Conservation (phyloP, 257 asterid genomes). For the Salvia hispanica region DNA sequence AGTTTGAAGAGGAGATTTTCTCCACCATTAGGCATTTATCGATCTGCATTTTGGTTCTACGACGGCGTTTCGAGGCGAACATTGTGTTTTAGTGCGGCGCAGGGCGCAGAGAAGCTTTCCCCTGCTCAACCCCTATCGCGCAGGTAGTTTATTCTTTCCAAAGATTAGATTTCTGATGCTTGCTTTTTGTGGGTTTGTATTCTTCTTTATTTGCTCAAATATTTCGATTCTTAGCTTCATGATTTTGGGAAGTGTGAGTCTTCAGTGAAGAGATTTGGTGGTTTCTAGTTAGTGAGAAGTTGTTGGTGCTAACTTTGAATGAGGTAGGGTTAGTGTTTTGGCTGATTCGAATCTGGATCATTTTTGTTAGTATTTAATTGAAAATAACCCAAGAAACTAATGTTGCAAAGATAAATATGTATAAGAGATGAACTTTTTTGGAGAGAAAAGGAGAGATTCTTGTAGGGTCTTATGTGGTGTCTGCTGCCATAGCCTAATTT, state of each 20-base stretch:
- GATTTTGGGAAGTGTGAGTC: conserved; percentile 9
- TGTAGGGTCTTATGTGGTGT: not conserved
- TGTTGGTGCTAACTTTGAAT: conserved; percentile 16
- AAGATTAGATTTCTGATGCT: conserved; percentile 14
- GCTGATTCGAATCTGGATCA: conserved; percentile 17
- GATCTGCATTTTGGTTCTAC: conserved; percentile 54
- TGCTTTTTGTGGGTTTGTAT: not conserved
- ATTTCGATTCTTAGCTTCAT: no score
- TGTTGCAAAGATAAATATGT: no score
- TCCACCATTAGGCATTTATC: conserved; percentile 45
- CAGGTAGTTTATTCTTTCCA: conserved; percentile 45
- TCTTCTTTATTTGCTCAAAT: conserved; percentile 4
- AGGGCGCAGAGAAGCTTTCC: conserved; percentile 67
- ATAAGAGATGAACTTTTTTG: not conserved
- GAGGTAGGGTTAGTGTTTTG: conserved; percentile 3
- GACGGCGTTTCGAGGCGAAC: conserved; percentile 46
- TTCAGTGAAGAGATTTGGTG: conserved; percentile 14
- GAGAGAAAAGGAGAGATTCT: conserved; percentile 1
- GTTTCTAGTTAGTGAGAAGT: conserved; percentile 24
- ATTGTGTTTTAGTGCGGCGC: conserved; percentile 57
- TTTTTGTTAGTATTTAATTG: conserved; percentile 9
- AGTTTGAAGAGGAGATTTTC: conserved; percentile 43
- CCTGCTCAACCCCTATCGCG: conserved; percentile 55
- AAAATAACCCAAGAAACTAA: not conserved
- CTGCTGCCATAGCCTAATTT: not conserved